These are phyloP conservation scores for Primulina eburnea DNA, from an alignment of 257 asterid species.

Conservation along the genomic window DNA sequence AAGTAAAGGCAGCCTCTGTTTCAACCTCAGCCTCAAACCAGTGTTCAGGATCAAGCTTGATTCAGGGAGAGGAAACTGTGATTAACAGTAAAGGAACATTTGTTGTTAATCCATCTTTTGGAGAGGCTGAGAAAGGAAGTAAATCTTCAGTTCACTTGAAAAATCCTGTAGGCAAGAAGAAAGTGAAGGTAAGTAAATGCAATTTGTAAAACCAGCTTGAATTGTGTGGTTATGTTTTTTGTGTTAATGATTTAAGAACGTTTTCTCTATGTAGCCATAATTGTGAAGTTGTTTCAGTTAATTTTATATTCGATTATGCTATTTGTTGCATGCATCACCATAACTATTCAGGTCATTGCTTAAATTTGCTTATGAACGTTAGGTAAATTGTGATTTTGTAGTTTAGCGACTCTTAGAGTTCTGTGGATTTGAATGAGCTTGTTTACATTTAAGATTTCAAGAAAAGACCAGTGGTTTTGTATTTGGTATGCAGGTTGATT, in stretches of 20 bases:
- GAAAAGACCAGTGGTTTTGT: slow-evolving; percentile 17
- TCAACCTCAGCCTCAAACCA: slow-evolving; percentile 38
- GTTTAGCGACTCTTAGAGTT: background rate
- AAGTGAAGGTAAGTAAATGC: slow-evolving; percentile 49
- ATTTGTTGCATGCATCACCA: slow-evolving; percentile 8
- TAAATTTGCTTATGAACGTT: background rate
- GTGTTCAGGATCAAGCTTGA: slow-evolving; percentile 46
- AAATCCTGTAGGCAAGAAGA: slow-evolving; percentile 55
- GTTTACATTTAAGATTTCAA: slow-evolving; percentile 18
- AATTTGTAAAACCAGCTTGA: background rate
- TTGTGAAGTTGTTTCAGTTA: background rate
- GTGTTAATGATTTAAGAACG: background rate
- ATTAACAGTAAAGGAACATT: slow-evolving; percentile 30
- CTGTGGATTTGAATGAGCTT: background rate
- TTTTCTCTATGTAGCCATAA: background rate
- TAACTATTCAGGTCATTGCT: background rate
- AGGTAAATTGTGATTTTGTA: slow-evolving; percentile 4
- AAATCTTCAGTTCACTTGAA: slow-evolving; percentile 44
- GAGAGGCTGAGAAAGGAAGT: slow-evolving; percentile 42
- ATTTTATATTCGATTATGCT: slow-evolving; percentile 17
- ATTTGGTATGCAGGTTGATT: slow-evolving; percentile 52
- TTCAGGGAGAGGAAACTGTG: slow-evolving; percentile 46
- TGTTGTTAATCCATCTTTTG: slow-evolving; percentile 26
- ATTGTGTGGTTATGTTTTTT: background rate
- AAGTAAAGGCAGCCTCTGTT: slow-evolving; percentile 29